Evolutionary conservation across 2,329 filamentous ascomycete species (phyloP).

Genomic region (Cladosporium austrohemisphaericum): DNA sequence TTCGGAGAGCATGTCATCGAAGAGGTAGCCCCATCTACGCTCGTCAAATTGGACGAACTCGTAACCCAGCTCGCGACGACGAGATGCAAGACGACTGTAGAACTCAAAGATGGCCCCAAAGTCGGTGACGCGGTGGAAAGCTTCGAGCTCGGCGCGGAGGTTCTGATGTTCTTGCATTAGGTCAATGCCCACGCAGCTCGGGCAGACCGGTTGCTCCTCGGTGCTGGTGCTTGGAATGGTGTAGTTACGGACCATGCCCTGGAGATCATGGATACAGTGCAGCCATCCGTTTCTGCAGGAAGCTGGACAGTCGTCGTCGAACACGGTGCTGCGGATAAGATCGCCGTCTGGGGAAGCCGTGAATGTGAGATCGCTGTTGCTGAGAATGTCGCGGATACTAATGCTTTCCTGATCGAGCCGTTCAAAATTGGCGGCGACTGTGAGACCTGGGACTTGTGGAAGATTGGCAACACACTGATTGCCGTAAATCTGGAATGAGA

Average conservation of each 20-base stretch:
- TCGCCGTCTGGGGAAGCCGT: conserved; percentile 21
- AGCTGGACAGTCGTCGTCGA: conserved; percentile 15
- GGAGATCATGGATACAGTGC: conserved; percentile 12
- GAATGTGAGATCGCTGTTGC: conserved; percentile 13
- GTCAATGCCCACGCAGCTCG: conserved; percentile 26
- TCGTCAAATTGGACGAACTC: conserved; percentile 28
- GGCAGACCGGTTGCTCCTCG: conserved; percentile 24
- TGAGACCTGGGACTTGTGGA: too few species aligned
- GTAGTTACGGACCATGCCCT: conserved; percentile 22
- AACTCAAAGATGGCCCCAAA: conserved; percentile 19
- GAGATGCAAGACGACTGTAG: conserved; percentile 16
- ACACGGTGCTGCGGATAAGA: conserved; percentile 18
- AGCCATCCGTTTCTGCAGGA: conserved; percentile 25
- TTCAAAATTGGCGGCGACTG: not conserved
- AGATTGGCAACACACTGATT: conserved; percentile 16
- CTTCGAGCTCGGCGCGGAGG: conserved; percentile 20
- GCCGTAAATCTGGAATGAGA: conserved; percentile 25
- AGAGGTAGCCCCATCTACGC: conserved; percentile 26
- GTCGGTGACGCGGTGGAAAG: conserved; percentile 6
- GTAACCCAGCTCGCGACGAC: conserved; percentile 20
- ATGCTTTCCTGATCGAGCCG: not conserved
- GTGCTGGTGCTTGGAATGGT: conserved; percentile 15
- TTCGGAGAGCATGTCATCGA: conserved; percentile 25
- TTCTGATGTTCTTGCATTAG: conserved; percentile 23
- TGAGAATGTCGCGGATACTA: conserved; percentile 17